Percentiles rank a stretch among this genome's conserved stretches.
Conservation (phyloP, 208 protist genomes). For the Balamuthia mandrillaris region DNA sequence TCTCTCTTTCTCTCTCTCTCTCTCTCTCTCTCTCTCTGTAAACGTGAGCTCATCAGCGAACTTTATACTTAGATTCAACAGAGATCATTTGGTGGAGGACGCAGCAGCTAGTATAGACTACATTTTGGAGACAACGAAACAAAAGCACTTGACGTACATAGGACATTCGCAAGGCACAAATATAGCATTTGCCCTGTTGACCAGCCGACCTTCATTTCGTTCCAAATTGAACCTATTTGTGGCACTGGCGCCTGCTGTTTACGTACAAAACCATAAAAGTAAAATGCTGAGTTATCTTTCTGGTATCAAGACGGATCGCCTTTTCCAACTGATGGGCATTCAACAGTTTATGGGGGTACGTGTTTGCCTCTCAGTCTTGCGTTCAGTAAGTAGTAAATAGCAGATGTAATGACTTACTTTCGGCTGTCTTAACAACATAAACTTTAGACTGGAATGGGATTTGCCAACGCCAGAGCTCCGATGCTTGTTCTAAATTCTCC, state of each 20-base stretch:
- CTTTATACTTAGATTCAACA: neutral
- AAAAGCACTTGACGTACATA: neutral
- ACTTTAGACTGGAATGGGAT: neutral
- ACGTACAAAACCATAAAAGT: conserved; percentile 6
- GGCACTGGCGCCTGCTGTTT: neutral
- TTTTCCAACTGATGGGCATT: conserved; percentile 29
- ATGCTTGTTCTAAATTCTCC: neutral
- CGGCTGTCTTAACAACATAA: neutral
- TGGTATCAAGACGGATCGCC: neutral
- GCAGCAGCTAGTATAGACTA: neutral
- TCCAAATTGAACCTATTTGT: neutral
- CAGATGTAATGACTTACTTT: neutral
- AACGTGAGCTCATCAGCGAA: neutral
- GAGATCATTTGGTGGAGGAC: neutral
- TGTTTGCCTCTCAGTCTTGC: no score
- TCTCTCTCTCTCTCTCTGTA: neutral
- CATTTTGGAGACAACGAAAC: neutral
- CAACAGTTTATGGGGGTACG: no score
- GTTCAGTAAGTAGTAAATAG: no score
- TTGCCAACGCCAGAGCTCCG: neutral
- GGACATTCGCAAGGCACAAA: neutral
- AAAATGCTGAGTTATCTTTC: conserved; percentile 32
- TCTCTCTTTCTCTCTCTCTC: neutral
- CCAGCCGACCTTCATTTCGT: neutral
- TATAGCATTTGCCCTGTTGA: neutral